Evolutionary conservation across 257 asterid species (phyloP).

Genomic region (Leptodermis oblonga): DNA sequence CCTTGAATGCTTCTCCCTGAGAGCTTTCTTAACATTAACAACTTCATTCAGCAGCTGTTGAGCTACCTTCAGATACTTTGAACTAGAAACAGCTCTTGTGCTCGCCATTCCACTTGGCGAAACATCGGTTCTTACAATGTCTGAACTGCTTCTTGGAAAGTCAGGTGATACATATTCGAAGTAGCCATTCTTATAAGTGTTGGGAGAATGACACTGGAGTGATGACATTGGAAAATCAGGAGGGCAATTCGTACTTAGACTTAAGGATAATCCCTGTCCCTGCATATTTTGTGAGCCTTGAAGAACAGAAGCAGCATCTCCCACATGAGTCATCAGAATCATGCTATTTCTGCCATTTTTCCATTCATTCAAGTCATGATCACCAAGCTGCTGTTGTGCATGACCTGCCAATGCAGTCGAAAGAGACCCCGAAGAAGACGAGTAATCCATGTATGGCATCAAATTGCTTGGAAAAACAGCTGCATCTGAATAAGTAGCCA

Average conservation of each 20-base stretch:
- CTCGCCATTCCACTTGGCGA: slow-evolving; percentile 42
- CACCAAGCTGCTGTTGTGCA: slow-evolving; percentile 17
- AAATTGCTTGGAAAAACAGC: slow-evolving; percentile 38
- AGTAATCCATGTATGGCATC: slow-evolving; percentile 55
- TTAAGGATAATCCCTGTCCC: slow-evolving; percentile 76
- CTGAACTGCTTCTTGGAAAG: slow-evolving; percentile 43
- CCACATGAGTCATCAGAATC: slow-evolving; percentile 34
- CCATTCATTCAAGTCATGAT: slow-evolving; percentile 46
- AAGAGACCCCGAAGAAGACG: slow-evolving; percentile 46
- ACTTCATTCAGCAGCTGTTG: slow-evolving; percentile 75
- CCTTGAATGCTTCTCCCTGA: slow-evolving; percentile 39
- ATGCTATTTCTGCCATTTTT: slow-evolving; percentile 41
- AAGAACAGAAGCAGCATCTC: slow-evolving; percentile 33
- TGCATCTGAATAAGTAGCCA: slow-evolving; percentile 45
- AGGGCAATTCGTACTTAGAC: slow-evolving; percentile 57
- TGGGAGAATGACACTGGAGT: slow-evolving; percentile 38
- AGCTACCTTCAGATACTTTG: slow-evolving; percentile 76
- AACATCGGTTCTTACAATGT: slow-evolving; percentile 26
- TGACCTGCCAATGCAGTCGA: no score
- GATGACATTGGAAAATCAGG: slow-evolving; percentile 42
- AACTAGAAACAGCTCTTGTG: slow-evolving; percentile 43
- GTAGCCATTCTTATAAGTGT: slow-evolving; percentile 25
- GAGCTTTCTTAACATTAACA: slow-evolving; percentile 63
- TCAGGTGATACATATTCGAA: slow-evolving; percentile 35
- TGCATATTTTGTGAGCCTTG: slow-evolving; percentile 38